phyloP scores from a whole-genome alignment of 306 rosid genomes.

The Luffa aegyptiaca region DNA sequence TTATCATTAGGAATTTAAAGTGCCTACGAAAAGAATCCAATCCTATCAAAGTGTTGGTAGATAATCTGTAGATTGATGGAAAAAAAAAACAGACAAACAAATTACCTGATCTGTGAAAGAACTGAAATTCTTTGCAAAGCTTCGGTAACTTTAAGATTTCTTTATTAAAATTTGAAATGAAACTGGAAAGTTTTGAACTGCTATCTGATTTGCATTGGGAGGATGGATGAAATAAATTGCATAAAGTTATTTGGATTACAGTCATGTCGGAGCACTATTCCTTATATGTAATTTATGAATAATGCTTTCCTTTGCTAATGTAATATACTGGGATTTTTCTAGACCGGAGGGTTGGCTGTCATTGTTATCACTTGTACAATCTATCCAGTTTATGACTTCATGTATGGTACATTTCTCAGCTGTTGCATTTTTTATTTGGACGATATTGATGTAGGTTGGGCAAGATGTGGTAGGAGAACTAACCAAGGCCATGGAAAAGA shows the following conservation, averaged over 20 bases:
- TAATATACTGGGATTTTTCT: background rate
- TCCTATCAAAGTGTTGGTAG: background rate
- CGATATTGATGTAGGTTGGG: conserved; percentile 52
- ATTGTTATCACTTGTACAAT: background rate
- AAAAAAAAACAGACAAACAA: background rate
- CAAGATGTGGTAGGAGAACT: conserved; percentile 83
- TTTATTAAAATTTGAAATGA: background rate
- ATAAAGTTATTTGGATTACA: background rate
- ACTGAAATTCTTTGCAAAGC: background rate
- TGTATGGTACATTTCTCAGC: background rate
- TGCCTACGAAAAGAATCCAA: background rate
- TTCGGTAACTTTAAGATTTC: background rate
- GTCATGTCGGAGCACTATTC: background rate
- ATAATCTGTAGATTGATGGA: background rate
- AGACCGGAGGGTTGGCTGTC: background rate
- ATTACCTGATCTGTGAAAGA: background rate
- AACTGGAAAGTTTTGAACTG: background rate
- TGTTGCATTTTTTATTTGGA: conserved; percentile 4
- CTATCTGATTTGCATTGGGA: background rate
- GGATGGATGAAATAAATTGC: background rate
- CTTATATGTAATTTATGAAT: background rate
- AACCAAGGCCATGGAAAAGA: conserved; percentile 59
- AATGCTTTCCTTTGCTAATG: background rate
- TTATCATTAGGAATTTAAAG: background rate
- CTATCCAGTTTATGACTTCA: background rate